Evolutionary conservation across 139 green algal species (phyloP), one percentile per base, ranked within the genome.

Genomic region (Chlorella sp.): DNA sequence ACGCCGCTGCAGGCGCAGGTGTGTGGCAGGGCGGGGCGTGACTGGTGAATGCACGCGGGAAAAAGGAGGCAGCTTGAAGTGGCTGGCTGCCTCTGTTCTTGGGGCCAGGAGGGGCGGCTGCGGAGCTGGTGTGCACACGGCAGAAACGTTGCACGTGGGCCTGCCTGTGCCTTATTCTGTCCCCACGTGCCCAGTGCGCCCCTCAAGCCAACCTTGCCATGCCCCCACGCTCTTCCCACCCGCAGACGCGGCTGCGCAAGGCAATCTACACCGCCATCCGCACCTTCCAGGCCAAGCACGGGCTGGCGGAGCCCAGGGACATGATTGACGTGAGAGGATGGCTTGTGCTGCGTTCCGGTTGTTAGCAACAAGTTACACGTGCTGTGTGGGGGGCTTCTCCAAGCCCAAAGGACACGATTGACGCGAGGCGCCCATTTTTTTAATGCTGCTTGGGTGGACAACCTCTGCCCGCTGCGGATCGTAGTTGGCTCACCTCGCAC

Each of bases 311-410:
- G 64, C 32, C 64, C 24, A 32, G 58, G 5, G 73, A 64, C 75
- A 87, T 96, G 24, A 87, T 97, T 11, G 95, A 98, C 84, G 51
- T 60, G 51, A 20, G 51, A 7, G 7, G 7, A 54, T 54, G 46
- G 8, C 11, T 7, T 7, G 11, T 7, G 8, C 46, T 54, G 46
- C 46, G 8, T 54, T 7, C 46, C 46, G 7, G 7, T 54, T 54
- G 46, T 54, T 54, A 17, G 7, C 11, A 11, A 11, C 46, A 11
- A 11, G 46, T 54, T 7, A 11, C 7, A 11, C 46, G n/a, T n/a
- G n/a, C n/a, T n/a, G n/a, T n/a, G n/a, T n/a, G n/a, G n/a, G n/a
- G n/a, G n/a, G n/a, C n/a, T n/a, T n/a, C n/a, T n/a, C n/a, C n/a
- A n/a, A n/a, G n/a, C n/a, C n/a, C n/a, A n/a, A n/a, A n/a, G n/a